These are phyloP conservation scores for Bacterosira constricta DNA, from an alignment of 108 stramenopile genomes.

Conservation along the genomic window DNA sequence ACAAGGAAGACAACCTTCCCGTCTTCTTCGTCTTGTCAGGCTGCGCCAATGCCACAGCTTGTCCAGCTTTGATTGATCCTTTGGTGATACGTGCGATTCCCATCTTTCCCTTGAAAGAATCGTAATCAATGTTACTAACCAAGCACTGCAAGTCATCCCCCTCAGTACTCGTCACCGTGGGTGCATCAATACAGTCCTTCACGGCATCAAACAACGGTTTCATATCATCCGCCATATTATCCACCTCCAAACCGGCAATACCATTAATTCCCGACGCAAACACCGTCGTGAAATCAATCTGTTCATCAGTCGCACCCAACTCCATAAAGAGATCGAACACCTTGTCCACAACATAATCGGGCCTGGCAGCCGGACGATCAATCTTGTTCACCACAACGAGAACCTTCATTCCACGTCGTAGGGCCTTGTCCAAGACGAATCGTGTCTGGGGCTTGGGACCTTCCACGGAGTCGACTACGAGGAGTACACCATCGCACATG, in stretches of 20 bases:
- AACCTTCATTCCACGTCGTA: conserved; percentile 89
- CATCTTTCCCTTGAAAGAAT: conserved; percentile 98
- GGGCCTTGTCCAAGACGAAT: conserved; percentile 98
- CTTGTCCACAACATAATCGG: conserved; percentile 97
- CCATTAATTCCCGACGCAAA: conserved; percentile 96
- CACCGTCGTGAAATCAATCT: conserved; percentile 96
- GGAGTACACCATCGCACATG: conserved; percentile 98
- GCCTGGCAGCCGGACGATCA: conserved; percentile 95
- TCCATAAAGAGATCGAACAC: conserved; percentile 98
- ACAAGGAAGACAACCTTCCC: conserved; percentile 86
- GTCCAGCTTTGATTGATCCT: conserved; percentile 84
- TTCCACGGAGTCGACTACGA: conserved; percentile 97
- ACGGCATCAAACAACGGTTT: conserved; percentile 93
- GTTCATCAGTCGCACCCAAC: conserved; percentile 94
- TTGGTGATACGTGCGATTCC: conserved; percentile 94
- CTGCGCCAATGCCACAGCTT: conserved; percentile 74
- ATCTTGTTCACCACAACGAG: conserved; percentile 99
- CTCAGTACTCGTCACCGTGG: conserved; percentile 64
- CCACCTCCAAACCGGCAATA: conserved; percentile 83
- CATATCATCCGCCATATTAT: conserved; percentile 84
- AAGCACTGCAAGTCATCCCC: conserved; percentile 81
- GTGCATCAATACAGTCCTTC: conserved; percentile 70
- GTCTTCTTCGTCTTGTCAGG: conserved; percentile 83
- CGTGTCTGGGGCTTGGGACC: conserved; percentile 99
- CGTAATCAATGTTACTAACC: conserved; percentile 96